These are phyloP conservation scores for Phaeotremella fagi DNA, from an alignment of 768 basidiomycete genomes.

Conservation along the genomic window DNA sequence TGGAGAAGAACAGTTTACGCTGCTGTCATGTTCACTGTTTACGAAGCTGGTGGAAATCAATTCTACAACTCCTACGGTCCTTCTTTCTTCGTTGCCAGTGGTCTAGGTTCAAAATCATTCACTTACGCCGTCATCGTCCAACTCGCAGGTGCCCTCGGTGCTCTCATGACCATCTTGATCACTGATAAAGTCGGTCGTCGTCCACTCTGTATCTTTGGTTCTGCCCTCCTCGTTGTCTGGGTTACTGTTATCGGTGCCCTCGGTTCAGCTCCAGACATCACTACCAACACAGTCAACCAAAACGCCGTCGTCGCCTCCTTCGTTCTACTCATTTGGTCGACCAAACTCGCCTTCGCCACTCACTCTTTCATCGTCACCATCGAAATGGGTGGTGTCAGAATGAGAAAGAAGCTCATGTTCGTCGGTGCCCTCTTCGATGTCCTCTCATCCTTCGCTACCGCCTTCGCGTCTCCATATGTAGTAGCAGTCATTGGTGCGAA, in stretches of 20 bases:
- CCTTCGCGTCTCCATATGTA: conserved; percentile 16
- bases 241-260: conserved; percentile 1
- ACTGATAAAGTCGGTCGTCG: conserved; percentile 10
- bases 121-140: conserved; percentile 5
- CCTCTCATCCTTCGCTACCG: conserved; percentile 9
- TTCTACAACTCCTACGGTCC: conserved; percentile 14
- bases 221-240: conserved; percentile 1
- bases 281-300: conserved; percentile 2
- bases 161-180: not conserved
- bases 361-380: conserved; percentile 14
- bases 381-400: conserved; percentile 24
- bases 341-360: conserved; percentile 17
- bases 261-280: conserved; percentile 3
- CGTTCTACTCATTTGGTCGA: conserved; percentile 16
- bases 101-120: conserved; percentile 12
- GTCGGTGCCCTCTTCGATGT: conserved; percentile 10
- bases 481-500: conserved; percentile 12
- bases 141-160: conserved; percentile 1
- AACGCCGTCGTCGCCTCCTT: conserved; percentile 18
- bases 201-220: conserved; percentile 7
- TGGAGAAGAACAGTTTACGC: conserved; percentile 7
- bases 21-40: conserved; percentile 6
- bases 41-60: conserved; percentile 10
- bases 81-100: conserved; percentile 11
- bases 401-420: conserved; percentile 26